These are phyloP conservation scores for Suhomyces faveliae DNA, from an alignment of 805 yeast species.

Conservation along the genomic window DNA sequence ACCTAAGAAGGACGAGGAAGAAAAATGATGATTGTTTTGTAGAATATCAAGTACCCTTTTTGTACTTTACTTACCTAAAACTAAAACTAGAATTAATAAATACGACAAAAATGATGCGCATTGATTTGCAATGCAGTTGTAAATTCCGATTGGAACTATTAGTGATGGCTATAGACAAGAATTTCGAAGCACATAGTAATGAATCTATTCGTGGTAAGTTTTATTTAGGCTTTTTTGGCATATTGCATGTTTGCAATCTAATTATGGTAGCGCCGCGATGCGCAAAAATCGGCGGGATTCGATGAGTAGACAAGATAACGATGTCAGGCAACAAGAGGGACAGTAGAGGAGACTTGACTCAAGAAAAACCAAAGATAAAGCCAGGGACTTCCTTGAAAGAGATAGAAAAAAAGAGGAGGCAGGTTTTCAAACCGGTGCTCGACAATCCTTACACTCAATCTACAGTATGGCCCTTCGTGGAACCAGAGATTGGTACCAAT, in stretches of 20 bases:
- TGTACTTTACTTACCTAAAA: not conserved
- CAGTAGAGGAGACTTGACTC: not conserved
- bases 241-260: not conserved
- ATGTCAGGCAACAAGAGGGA: not conserved
- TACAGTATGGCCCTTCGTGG: constrained; percentile 40
- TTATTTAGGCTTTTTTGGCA: no score
- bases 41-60: not conserved
- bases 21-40: constrained; percentile 8
- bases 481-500: constrained; percentile 35
- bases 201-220: no score
- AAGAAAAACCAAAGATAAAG: not conserved
- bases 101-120: not conserved
- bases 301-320: not conserved
- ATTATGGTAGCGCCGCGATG: constrained; percentile 2
- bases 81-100: not conserved
- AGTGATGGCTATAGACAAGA: no score
- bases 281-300: not conserved
- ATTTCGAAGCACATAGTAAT: no score
- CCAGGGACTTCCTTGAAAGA: constrained; percentile 42
- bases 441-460: constrained; percentile 61
- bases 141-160: no score
- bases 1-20: constrained; percentile 28
- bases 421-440: constrained; percentile 62
- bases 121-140: no score
- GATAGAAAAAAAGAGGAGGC: constrained; percentile 49